Conservation (phyloP, 2,329 filamentous ascomycete genomes). For the Magnaporthiopsis incrustans region DNA sequence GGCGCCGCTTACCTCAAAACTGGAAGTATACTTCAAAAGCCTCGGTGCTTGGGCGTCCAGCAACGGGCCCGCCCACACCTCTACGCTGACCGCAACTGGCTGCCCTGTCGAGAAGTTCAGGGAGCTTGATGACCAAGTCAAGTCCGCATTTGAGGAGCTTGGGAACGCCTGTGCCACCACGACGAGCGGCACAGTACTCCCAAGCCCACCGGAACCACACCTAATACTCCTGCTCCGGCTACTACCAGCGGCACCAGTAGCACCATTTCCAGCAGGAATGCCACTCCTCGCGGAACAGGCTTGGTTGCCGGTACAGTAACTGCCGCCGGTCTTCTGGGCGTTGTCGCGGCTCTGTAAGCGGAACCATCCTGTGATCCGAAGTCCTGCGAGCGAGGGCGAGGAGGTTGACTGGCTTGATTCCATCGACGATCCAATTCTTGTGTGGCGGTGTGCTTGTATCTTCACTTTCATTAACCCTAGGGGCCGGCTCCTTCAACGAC, state of each 20-base stretch:
- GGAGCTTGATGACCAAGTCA: background rate
- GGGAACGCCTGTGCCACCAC: background rate
- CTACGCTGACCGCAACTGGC: background rate
- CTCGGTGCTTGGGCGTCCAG: background rate
- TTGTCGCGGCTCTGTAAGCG: conserved; percentile 17
- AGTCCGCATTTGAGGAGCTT: background rate
- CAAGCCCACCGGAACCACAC: background rate
- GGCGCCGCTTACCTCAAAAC: background rate
- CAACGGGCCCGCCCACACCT: background rate
- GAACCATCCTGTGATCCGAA: background rate
- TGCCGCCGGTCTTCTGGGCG: conserved; percentile 19
- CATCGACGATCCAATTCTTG: background rate
- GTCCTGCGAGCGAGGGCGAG: background rate
- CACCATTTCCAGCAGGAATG: background rate
- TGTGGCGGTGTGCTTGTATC: background rate
- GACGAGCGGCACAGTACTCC: background rate
- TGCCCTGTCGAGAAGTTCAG: background rate
- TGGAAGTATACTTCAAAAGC: background rate
- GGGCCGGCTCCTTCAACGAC: no score
- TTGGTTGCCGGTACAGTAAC: conserved; percentile 15
- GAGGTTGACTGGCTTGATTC: background rate
- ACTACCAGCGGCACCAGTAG: background rate
- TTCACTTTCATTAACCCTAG: background rate
- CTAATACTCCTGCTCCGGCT: background rate
- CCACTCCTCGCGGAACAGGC: conserved; percentile 17